Percentiles rank a stretch among this genome's conserved stretches.
phyloP scores from a whole-genome alignment of 176 grass and related monocot species.

The Musa troglodytarum region DNA sequence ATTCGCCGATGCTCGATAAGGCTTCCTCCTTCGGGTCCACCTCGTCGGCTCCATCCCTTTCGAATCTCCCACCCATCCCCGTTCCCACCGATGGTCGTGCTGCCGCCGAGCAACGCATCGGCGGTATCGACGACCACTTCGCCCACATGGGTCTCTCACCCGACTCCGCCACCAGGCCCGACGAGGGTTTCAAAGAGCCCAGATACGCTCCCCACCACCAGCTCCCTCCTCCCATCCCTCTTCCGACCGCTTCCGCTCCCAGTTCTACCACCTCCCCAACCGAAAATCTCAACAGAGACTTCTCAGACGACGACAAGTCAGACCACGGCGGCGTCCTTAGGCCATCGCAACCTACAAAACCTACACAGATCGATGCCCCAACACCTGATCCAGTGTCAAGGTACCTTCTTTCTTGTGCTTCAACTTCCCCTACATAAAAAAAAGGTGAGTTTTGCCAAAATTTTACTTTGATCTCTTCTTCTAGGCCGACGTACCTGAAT shows the following conservation, averaged over 20 bases:
- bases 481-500: neutral
- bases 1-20: constrained; percentile 89
- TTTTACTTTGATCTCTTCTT: neutral
- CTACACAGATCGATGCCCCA: constrained; percentile 9
- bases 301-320: constrained; percentile 78
- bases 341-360: constrained; percentile 26
- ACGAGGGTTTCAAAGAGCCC: constrained; percentile 25
- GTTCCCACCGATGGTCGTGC: constrained; percentile 49
- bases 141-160: constrained; percentile 52
- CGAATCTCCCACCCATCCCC: constrained; percentile 83
- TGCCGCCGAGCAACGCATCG: constrained; percentile 22
- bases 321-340: constrained; percentile 51
- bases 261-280: constrained; percentile 37
- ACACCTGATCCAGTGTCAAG: constrained; percentile 42
- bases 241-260: constrained; percentile 32
- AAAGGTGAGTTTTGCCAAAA: neutral
- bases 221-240: constrained; percentile 22
- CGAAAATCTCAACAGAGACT: constrained; percentile 41
- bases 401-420: constrained; percentile 26
- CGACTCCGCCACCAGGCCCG: neutral
- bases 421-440: constrained; percentile 6
- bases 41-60: constrained; percentile 78
- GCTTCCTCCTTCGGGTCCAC: constrained; percentile 82
- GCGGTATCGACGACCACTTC: constrained; percentile 61
- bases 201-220: constrained; percentile 2